A percentile compares a stretch with the other conserved stretches of the same genome.
These are phyloP conservation scores for Pelomyxa schiedti DNA, from an alignment of 78 protist species.

Conservation along the genomic window DNA sequence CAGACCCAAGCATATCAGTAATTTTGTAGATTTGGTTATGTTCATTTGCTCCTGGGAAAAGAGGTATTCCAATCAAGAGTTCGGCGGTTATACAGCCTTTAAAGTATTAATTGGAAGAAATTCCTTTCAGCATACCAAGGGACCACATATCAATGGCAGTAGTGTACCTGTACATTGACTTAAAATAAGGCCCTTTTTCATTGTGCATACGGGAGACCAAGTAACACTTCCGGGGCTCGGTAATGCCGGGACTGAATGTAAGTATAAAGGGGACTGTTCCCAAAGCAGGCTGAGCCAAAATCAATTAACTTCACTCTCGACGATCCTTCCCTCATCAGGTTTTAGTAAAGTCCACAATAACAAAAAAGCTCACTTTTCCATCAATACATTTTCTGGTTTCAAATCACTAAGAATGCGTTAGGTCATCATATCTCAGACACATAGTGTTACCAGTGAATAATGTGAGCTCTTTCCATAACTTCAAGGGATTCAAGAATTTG, in stretches of 20 bases:
- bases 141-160: constrained; percentile 79
- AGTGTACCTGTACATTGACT: background rate
- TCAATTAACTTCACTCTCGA: constrained; percentile 67
- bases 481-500: constrained; percentile 65
- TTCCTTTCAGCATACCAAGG: no score
- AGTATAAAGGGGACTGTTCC: constrained; percentile 56
- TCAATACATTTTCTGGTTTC: constrained; percentile 53
- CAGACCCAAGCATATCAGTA: constrained; percentile 67
- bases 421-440: no score
- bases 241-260: constrained; percentile 87
- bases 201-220: constrained; percentile 59
- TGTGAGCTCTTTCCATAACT: constrained; percentile 35
- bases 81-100: constrained; percentile 72
- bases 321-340: constrained; percentile 22
- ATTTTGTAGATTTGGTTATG: constrained; percentile 67
- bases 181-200: background rate
- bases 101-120: no score
- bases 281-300: constrained; percentile 81
- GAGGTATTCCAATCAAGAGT: constrained; percentile 75
- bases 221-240: constrained; percentile 89
- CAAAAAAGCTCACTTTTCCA: background rate
- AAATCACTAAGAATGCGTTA: no score
- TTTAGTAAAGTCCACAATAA: no score
- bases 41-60: constrained; percentile 82
- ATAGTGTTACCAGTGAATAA: no score